Conservation (phyloP, 768 basidiomycete species). For the Pleurotus sapidus region DNA sequence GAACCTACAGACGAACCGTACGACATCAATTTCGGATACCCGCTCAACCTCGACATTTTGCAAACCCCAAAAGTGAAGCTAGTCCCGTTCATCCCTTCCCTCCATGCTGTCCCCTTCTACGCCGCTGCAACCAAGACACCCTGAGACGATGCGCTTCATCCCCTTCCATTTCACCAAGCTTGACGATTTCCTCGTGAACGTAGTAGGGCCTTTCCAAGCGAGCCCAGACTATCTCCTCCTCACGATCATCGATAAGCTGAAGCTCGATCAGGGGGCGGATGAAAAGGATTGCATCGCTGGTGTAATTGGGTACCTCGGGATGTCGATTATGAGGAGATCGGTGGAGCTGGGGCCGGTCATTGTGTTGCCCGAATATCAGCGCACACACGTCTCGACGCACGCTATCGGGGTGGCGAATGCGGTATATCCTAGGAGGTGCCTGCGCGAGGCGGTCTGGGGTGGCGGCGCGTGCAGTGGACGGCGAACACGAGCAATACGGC, state of each 20-base stretch:
- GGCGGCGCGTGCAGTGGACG: slow-evolving; percentile 49
- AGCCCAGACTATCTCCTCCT: slow-evolving; percentile 31
- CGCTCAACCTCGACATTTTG: slow-evolving; percentile 29
- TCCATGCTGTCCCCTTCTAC: slow-evolving; percentile 27
- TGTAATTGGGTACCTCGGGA: slow-evolving; percentile 35
- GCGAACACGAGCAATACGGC: slow-evolving; percentile 33
- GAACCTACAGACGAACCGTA: slow-evolving; percentile 15
- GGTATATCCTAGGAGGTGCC: slow-evolving; percentile 19
- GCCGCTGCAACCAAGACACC: slow-evolving; percentile 20
- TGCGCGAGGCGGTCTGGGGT: slow-evolving; percentile 32
- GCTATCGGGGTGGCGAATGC: slow-evolving; percentile 29
- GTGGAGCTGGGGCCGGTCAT: slow-evolving; percentile 36
- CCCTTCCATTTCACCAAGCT: slow-evolving; percentile 31
- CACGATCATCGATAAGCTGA: slow-evolving; percentile 47
- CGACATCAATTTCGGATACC: slow-evolving; percentile 39
- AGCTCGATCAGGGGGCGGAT: slow-evolving; percentile 16
- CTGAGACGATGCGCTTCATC: slow-evolving; percentile 35
- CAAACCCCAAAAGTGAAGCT: slow-evolving; percentile 39
- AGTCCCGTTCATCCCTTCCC: slow-evolving; percentile 37
- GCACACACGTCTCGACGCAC: slow-evolving; percentile 39
- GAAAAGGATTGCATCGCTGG: slow-evolving; percentile 40
- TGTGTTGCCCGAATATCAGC: slow-evolving; percentile 36
- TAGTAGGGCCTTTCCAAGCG: slow-evolving; percentile 18
- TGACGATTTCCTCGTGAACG: slow-evolving; percentile 22
- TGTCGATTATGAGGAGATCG: not conserved